A percentile compares a stretch with the other conserved stretches of the same genome.
Evolutionary conservation across 1,284 basidiomycete genomes (phyloP).

Genomic region (Ceratobasidium sp.): DNA sequence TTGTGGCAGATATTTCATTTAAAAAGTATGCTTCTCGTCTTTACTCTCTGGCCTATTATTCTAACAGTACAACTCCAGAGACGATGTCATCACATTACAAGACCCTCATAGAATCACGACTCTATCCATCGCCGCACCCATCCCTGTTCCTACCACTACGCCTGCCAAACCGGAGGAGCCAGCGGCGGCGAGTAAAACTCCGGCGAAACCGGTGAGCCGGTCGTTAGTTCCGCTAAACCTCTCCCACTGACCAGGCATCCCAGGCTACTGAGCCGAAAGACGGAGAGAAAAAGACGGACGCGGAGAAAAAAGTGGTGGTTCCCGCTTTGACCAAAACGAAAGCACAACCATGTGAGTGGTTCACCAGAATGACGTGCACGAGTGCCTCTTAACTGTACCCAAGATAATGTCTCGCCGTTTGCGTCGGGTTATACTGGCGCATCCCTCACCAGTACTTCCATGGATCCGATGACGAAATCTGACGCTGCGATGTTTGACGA

Average conservation of each 20-base stretch:
- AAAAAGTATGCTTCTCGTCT: conserved; percentile 68
- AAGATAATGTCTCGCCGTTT: conserved; percentile 92
- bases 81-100: conserved; percentile 92
- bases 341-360: conserved; percentile 68
- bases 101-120: conserved; percentile 72
- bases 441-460: conserved; percentile 90
- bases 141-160: conserved; percentile 56
- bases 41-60: neutral
- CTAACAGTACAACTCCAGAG: conserved; percentile 57
- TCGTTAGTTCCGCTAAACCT: no score
- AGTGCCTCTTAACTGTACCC: neutral
- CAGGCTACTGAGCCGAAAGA: conserved; percentile 2
- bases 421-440: conserved; percentile 92
- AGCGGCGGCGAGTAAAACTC: conserved; percentile 44
- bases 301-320: conserved; percentile 45
- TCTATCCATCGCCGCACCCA: conserved; percentile 50
- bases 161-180: conserved; percentile 52
- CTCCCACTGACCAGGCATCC: neutral
- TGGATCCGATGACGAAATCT: conserved; percentile 80
- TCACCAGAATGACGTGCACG: neutral
- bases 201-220: conserved; percentile 3
- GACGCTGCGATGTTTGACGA: conserved; percentile 92
- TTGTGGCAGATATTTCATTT: conserved; percentile 86
- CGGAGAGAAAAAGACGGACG: no score
- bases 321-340: conserved; percentile 52